These are phyloP conservation scores for Phytophthora citrophthora DNA, from an alignment of 352 stramenopile species.

Conservation along the genomic window DNA sequence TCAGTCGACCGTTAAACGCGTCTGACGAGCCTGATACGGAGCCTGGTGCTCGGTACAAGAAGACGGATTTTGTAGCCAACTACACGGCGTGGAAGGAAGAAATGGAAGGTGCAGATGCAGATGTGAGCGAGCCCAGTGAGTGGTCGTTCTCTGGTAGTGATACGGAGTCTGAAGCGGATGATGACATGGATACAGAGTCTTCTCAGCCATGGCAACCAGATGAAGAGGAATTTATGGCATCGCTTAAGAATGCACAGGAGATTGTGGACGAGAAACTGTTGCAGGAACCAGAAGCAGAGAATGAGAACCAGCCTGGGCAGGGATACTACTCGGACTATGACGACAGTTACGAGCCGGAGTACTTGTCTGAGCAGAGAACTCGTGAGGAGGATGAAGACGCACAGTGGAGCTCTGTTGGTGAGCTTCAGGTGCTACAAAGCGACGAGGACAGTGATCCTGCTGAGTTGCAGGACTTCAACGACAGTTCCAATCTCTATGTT, in stretches of 20 bases:
- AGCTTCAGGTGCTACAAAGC: conserved; percentile 41
- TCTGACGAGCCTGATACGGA: conserved; percentile 70
- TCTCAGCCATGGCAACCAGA: conserved; percentile 32
- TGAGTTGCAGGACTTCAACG: conserved; percentile 33
- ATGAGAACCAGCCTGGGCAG: conserved; percentile 58
- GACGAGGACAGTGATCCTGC: conserved; percentile 31
- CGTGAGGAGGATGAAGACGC: conserved; percentile 56
- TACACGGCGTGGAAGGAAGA: conserved; percentile 51
- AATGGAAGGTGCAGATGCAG: conserved; percentile 42
- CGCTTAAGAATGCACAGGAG: conserved; percentile 48
- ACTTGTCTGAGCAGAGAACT: conserved; percentile 26
- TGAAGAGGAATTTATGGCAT: conserved; percentile 52
- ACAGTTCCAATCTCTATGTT: conserved; percentile 61
- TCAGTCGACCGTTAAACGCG: conserved; percentile 36
- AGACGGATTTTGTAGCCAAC: conserved; percentile 73
- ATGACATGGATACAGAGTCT: conserved; percentile 19
- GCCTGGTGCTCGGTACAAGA: conserved; percentile 50
- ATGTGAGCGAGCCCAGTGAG: conserved; percentile 59
- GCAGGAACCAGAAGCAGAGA: conserved; percentile 36
- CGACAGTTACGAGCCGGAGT: conserved; percentile 36
- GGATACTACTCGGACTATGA: conserved; percentile 81
- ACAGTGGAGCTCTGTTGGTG: conserved; percentile 49
- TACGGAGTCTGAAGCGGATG: conserved; percentile 45
- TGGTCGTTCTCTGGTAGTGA: conserved; percentile 76
- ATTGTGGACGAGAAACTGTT: conserved; percentile 58